Evolutionary conservation across 1,139 yeast genomes (phyloP), one percentile per base, ranked within the genome.

Genomic region (Komagataea norvegica): DNA sequence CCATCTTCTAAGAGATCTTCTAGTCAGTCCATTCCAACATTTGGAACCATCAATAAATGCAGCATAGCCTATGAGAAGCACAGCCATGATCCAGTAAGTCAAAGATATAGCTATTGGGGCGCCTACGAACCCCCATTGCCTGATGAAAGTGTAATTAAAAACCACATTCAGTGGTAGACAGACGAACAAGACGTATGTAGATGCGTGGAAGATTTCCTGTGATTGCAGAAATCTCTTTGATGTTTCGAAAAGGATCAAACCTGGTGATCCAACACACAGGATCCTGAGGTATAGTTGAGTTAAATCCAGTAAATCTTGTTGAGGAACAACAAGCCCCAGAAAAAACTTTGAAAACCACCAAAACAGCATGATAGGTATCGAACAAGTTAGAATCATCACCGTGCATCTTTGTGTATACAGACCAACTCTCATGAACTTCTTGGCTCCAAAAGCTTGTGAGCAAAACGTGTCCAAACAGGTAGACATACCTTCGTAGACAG

Each of bases 401-500:
- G 74, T 61, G 57, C 72, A 66, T 36, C 68, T 54, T 40, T 65
- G 70, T 44, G 66, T 64, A 42, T 67, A 66, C 6, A 66, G 38
- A 0, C 74, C 72, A 18, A 68, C 72, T 34, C 58, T 52, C 13
- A 52, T 42, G 33, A 48, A 56, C 36, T 59, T 57, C 25, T 57
- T 56, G 7, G 68, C 64, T 20, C 74, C 74, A 48, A 53, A 72
- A 1, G 79, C 77, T 48, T 73, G 78, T 0, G 78, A 65, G 46
- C 79, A 73, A 33, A 71, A 64, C 1, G 77, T 67, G 49, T 73
- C 79, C 20, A 74, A 55, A 34, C 72, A 64, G 2, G 78, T 70
- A 13, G 78, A 64, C 73, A 72, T 70, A 1, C 79, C 79, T 43
- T 72, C 77, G 43, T 68, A 70, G 4, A 72, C 63, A 1, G 78